These are phyloP conservation scores for Triticum monococcum DNA, from an alignment of 176 grass and related monocot species.

Conservation along the genomic window DNA sequence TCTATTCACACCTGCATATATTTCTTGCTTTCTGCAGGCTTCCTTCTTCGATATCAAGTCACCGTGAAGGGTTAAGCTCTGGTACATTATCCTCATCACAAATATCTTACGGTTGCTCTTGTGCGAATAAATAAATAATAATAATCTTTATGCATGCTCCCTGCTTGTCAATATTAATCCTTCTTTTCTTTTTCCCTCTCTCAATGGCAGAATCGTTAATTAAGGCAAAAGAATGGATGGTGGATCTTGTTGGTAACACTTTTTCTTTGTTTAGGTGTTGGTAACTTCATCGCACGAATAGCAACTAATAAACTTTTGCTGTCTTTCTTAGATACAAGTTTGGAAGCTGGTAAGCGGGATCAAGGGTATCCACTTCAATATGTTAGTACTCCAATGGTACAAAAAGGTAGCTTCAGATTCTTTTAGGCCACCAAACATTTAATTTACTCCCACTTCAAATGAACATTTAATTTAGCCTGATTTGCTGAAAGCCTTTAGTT, in stretches of 20 bases:
- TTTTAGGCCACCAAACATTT: not conserved
- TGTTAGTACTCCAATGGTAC: not conserved
- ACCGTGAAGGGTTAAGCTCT: not conserved
- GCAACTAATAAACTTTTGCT: not conserved
- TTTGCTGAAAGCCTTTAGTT: not conserved
- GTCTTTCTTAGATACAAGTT: not conserved
- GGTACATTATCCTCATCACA: slow-evolving; percentile 3
- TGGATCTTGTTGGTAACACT: slow-evolving; percentile 10
- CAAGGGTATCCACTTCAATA: not conserved
- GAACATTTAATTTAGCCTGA: not conserved
- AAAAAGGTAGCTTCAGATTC: slow-evolving; percentile 1
- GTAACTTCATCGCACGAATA: not conserved
- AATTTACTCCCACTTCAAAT: not conserved
- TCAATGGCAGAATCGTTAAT: not conserved
- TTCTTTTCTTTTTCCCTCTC: not conserved
- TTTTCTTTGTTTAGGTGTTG: not conserved
- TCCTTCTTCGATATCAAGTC: not conserved
- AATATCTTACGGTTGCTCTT: not conserved
- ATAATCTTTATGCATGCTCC: not conserved
- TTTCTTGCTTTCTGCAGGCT: not conserved
- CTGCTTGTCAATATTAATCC: not conserved
- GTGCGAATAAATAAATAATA: not conserved
- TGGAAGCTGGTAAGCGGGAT: not conserved
- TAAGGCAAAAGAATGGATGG: slow-evolving; percentile 3
- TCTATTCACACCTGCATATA: not conserved